Evolutionary conservation across 2,329 filamentous ascomycete genomes (phyloP).

Genomic region (Fusarium dlaminii): DNA sequence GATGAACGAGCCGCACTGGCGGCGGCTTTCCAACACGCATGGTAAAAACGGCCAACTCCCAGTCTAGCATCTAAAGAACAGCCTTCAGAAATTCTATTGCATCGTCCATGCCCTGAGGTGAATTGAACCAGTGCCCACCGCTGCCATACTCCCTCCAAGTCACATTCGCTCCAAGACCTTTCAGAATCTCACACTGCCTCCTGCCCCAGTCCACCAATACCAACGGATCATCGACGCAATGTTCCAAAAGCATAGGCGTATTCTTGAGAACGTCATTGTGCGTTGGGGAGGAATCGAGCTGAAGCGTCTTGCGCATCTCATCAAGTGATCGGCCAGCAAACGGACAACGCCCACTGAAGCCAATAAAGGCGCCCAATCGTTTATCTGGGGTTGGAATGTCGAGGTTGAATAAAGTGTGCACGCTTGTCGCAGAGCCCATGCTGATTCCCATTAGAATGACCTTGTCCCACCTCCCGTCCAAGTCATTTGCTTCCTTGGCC

Average conservation of each 20-base stretch:
- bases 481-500: slow-evolving; percentile 45
- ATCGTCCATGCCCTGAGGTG: slow-evolving; percentile 56
- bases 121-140: slow-evolving; percentile 58
- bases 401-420: slow-evolving; percentile 51
- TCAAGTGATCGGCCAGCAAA: slow-evolving; percentile 46
- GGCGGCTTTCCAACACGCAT: too few species aligned
- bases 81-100: slow-evolving; percentile 46
- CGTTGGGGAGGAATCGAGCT: not conserved
- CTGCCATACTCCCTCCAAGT: slow-evolving; percentile 53
- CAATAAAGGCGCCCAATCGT: slow-evolving; percentile 49
- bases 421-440: slow-evolving; percentile 55
- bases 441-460: slow-evolving; percentile 58
- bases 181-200: slow-evolving; percentile 48
- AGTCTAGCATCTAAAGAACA: not conserved
- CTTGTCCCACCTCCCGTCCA: slow-evolving; percentile 51
- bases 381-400: slow-evolving; percentile 24
- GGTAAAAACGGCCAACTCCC: too few species aligned
- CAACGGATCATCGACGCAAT: slow-evolving; percentile 56
- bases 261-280: slow-evolving; percentile 45
- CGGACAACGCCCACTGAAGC: slow-evolving; percentile 50
- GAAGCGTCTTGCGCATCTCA: slow-evolving; percentile 36
- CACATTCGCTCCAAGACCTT: slow-evolving; percentile 51
- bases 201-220: slow-evolving; percentile 53
- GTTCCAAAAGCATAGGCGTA: slow-evolving; percentile 57
- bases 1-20: too few species aligned